These are phyloP conservation scores for Chalciporus chontae DNA, from an alignment of 768 basidiomycete species.

Conservation along the genomic window DNA sequence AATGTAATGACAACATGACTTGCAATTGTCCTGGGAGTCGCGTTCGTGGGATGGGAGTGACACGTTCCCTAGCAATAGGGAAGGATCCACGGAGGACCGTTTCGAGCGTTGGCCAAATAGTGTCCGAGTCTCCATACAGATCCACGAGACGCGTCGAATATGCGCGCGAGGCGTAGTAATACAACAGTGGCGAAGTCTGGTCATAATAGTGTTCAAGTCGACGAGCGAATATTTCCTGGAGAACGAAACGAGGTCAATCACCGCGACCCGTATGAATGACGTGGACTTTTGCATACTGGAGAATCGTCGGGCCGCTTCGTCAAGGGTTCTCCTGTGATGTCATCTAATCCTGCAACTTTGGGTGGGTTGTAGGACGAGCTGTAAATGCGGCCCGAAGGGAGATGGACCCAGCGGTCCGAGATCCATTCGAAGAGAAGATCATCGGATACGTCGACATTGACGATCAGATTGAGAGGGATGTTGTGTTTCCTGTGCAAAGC, in stretches of 20 bases:
- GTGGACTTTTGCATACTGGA: constrained; percentile 49
- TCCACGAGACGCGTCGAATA: constrained; percentile 48
- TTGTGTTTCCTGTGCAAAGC: constrained; percentile 46
- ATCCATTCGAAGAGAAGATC: constrained; percentile 78
- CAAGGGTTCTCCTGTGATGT: constrained; percentile 80
- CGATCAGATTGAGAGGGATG: constrained; percentile 70
- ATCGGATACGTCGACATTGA: constrained; percentile 82
- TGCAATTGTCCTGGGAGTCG: constrained; percentile 16
- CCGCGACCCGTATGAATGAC: neutral
- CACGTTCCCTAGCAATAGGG: constrained; percentile 51
- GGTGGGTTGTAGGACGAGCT: constrained; percentile 85
- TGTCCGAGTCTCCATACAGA: constrained; percentile 66
- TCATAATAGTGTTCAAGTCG: constrained; percentile 75
- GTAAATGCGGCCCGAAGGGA: constrained; percentile 83
- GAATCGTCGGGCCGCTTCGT: constrained; percentile 83
- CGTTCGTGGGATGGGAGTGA: constrained; percentile 19
- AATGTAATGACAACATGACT: constrained; percentile 12
- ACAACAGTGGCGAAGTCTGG: constrained; percentile 73
- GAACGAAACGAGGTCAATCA: constrained; percentile 5
- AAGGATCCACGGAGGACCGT: constrained; percentile 49
- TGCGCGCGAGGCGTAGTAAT: constrained; percentile 55
- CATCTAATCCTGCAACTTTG: constrained; percentile 71
- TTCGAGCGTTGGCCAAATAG: constrained; percentile 83
- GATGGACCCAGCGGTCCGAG: constrained; percentile 82
- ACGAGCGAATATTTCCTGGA: constrained; percentile 71